These are phyloP conservation scores for Rutstroemia sp. DNA, from an alignment of 2,329 filamentous ascomycete species.

Conservation along the genomic window DNA sequence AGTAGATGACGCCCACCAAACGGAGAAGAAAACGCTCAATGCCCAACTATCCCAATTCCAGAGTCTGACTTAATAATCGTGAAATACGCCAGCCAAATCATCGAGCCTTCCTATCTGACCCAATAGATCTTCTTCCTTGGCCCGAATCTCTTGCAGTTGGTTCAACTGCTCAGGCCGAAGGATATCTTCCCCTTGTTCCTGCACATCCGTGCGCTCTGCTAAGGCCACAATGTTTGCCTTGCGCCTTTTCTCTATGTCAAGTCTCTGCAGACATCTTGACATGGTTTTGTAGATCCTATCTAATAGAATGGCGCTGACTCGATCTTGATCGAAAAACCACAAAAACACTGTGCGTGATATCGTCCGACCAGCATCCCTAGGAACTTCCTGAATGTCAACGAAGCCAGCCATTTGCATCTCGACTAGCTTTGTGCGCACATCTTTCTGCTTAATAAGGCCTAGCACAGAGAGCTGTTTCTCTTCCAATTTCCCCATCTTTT, in stretches of 20 bases:
- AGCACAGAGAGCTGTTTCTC: conserved; percentile 80
- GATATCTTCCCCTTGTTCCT: conserved; percentile 67
- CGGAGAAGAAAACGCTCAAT: conserved; percentile 13
- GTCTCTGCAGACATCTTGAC: conserved; percentile 74
- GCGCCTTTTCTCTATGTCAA: conserved; percentile 66
- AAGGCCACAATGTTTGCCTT: conserved; percentile 70
- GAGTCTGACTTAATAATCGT: conserved; percentile 54
- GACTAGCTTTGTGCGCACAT: conserved; percentile 77
- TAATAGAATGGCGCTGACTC: conserved; percentile 61
- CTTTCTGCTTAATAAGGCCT: conserved; percentile 76
- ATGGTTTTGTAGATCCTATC: conserved; percentile 86
- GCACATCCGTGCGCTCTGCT: conserved; percentile 77
- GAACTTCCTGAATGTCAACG: conserved; percentile 89
- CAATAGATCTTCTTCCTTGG: conserved; percentile 65
- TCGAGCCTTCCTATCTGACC: conserved; percentile 76
- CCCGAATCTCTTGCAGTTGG: conserved; percentile 50
- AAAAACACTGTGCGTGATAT: conserved; percentile 82
- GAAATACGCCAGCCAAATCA: conserved; percentile 72
- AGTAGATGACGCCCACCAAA: conserved; percentile 15
- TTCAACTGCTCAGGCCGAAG: conserved; percentile 68
- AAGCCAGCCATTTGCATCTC: conserved; percentile 81
- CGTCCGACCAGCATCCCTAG: conserved; percentile 74
- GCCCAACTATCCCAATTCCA: conserved; percentile 10
- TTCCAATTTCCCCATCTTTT: conserved; percentile 85
- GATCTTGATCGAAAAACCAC: conserved; percentile 80